These are phyloP conservation scores for Tylopilus intermedius DNA, from an alignment of 768 basidiomycete genomes.

Conservation along the genomic window DNA sequence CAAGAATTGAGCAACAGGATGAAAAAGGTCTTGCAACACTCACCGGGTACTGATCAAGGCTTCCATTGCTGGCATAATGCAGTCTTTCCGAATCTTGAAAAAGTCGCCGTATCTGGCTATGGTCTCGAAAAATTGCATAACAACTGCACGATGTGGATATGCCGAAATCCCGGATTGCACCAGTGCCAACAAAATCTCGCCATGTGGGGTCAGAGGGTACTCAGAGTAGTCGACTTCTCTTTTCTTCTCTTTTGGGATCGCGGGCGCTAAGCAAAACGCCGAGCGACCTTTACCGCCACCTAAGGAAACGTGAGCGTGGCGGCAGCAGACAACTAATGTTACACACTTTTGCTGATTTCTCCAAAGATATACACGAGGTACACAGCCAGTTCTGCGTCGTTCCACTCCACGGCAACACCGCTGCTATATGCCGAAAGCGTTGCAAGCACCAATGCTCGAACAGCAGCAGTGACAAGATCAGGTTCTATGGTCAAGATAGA, in stretches of 20 bases:
- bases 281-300: slow-evolving; percentile 76
- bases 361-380: slow-evolving; percentile 93
- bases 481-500: slow-evolving; percentile 82
- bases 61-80: slow-evolving; percentile 80
- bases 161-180: slow-evolving; percentile 77
- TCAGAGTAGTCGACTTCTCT: slow-evolving; percentile 68
- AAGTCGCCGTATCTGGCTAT: slow-evolving; percentile 91
- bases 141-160: slow-evolving; percentile 80
- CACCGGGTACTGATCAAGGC: slow-evolving; percentile 84
- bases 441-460: slow-evolving; percentile 65
- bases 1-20: slow-evolving; percentile 4
- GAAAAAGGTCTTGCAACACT: slow-evolving; percentile 22
- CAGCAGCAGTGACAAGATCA: slow-evolving; percentile 73
- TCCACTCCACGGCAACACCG: slow-evolving; percentile 72
- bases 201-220: slow-evolving; percentile 83
- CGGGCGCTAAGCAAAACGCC: slow-evolving; percentile 78
- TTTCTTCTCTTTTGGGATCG: slow-evolving; percentile 61
- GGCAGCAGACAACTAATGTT: background rate
- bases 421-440: slow-evolving; percentile 66
- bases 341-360: slow-evolving; percentile 83
- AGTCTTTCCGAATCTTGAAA: slow-evolving; percentile 89
- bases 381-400: slow-evolving; percentile 89
- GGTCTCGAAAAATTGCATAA: slow-evolving; percentile 90
- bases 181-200: slow-evolving; percentile 82
- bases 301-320: slow-evolving; percentile 24